Evolutionary conservation across 2,329 filamentous ascomycete species (phyloP).

Genomic region (Cladosporium cucumerinum): DNA sequence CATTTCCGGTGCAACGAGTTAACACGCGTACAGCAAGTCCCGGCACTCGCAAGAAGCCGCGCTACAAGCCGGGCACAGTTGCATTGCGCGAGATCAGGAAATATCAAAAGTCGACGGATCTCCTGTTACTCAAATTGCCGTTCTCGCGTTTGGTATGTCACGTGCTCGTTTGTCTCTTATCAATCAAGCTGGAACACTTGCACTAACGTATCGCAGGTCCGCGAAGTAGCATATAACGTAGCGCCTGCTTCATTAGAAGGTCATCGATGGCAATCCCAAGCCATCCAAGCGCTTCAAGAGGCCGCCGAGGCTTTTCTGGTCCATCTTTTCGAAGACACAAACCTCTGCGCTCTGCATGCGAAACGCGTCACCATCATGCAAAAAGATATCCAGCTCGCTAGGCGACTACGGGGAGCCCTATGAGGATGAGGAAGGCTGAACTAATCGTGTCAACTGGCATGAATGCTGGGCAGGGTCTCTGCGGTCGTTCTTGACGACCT

Average conservation of each 20-base stretch:
- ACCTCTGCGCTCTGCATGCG: constrained; percentile 97
- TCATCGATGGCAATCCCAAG: constrained; percentile 95
- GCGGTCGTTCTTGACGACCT: background rate
- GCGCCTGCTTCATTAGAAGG: constrained; percentile 64
- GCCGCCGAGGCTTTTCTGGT: constrained; percentile 98
- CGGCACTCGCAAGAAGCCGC: constrained; percentile 25
- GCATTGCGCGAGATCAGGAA: constrained; percentile 97
- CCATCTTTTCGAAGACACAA: constrained; percentile 97
- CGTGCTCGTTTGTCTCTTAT: background rate
- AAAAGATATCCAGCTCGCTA: constrained; percentile 96
- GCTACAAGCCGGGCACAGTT: constrained; percentile 67
- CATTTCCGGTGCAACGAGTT: background rate
- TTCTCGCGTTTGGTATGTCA: constrained; percentile 82
- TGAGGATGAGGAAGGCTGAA: background rate
- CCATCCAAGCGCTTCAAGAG: constrained; percentile 96
- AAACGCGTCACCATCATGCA: constrained; percentile 98
- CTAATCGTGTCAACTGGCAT: background rate
- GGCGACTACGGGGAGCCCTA: constrained; percentile 69
- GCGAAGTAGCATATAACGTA: constrained; percentile 95
- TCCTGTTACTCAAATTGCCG: constrained; percentile 93
- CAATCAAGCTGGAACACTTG: background rate
- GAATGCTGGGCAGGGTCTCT: background rate
- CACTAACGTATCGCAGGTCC: constrained; percentile 49
- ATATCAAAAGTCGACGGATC: constrained; percentile 96
- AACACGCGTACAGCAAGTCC: constrained; percentile 20